phyloP scores from a whole-genome alignment of 441 rosid species.

The Brassica balearica region DNA sequence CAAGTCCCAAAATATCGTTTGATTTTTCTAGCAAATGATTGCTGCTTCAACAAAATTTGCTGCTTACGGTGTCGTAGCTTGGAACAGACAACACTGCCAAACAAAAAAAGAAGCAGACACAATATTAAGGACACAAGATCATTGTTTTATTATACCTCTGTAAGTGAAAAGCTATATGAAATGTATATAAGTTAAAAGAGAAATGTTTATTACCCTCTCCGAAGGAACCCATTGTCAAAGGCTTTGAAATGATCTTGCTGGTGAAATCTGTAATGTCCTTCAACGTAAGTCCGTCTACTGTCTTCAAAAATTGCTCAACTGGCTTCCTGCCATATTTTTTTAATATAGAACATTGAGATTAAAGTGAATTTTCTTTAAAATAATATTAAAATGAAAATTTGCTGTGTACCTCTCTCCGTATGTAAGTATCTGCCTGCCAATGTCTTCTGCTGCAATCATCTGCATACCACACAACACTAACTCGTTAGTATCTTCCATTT shows the following conservation, averaged over 20 bases:
- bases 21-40: slow-evolving; percentile 16
- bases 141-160: neutral
- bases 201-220: slow-evolving; percentile 71
- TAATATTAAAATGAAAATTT: neutral
- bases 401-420: slow-evolving; percentile 76
- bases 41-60: slow-evolving; percentile 51
- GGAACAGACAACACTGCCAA: slow-evolving; percentile 73
- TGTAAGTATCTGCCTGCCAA: slow-evolving; percentile 89
- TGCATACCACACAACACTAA: slow-evolving; percentile 40
- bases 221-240: slow-evolving; percentile 83
- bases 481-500: slow-evolving; percentile 3
- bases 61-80: slow-evolving; percentile 68
- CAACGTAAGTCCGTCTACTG: slow-evolving; percentile 64
- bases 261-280: slow-evolving; percentile 64
- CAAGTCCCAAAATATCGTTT: slow-evolving; percentile 32
- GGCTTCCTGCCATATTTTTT: slow-evolving; percentile 67
- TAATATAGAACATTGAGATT: neutral
- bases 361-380: neutral
- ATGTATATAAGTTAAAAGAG: neutral
- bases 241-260: slow-evolving; percentile 68
- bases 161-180: neutral
- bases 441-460: slow-evolving; percentile 85
- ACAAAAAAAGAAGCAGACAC: neutral
- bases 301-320: slow-evolving; percentile 71
- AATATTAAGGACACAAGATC: neutral